Evolutionary conservation across 2,329 filamentous ascomycete genomes (phyloP).

Genomic region (Stachybotrys chlorohalonatus): DNA sequence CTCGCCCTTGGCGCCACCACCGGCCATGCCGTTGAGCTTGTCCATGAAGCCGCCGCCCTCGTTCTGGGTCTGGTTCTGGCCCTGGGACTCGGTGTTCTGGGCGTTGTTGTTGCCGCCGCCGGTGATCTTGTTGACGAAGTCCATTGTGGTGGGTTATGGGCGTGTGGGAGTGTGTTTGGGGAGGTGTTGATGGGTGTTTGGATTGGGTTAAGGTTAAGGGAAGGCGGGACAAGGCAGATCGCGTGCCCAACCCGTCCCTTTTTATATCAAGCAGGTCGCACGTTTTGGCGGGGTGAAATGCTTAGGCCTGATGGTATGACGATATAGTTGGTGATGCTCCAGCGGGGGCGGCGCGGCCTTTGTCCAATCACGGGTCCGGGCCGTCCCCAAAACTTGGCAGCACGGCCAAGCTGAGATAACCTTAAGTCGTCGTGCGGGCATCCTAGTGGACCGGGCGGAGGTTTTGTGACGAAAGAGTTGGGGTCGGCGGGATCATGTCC

Average conservation of each 20-base stretch:
- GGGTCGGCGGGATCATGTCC: not conserved
- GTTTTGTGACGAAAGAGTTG: not conserved
- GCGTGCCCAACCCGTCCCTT: not conserved
- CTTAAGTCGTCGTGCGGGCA: not conserved
- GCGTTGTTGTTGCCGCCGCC: constrained; percentile 27
- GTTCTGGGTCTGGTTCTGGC: constrained; percentile 14
- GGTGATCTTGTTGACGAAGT: constrained; percentile 44
- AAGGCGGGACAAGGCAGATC: not conserved
- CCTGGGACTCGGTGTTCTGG: constrained; percentile 17
- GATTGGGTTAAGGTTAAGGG: not conserved
- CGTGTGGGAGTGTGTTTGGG: not conserved
- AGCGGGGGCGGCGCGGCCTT: too few relatives aligned
- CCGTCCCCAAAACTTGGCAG: not conserved
- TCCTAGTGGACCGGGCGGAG: not conserved
- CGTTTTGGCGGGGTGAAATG: not conserved
- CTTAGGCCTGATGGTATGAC: not conserved
- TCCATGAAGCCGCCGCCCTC: constrained; percentile 48
- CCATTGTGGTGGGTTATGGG: constrained; percentile 29
- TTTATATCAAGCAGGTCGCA: not conserved
- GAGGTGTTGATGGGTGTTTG: not conserved
- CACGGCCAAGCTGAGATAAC: not conserved
- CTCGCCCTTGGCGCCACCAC: constrained; percentile 65
- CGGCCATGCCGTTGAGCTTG: constrained; percentile 63
- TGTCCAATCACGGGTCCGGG: not conserved
- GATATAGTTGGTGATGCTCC: not conserved